Base-by-base conservation (phyloP, 495 filamentous ascomycete species). In the Neurospora sp. region DNA sequence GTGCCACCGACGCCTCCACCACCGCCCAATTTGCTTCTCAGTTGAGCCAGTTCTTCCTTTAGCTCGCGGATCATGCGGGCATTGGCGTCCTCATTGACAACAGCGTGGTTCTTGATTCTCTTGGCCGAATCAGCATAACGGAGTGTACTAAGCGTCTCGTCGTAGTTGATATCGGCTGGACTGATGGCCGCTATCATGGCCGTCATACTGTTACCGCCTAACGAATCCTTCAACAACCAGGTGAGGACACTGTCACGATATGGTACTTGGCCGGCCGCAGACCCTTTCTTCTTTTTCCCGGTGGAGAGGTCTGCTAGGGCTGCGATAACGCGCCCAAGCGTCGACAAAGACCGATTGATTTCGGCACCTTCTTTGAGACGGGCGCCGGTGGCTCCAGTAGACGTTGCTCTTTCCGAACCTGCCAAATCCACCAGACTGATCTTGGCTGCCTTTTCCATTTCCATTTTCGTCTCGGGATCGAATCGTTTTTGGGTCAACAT, bases 161-260 rank as follows among this genome's bases (percentile, higher is more conserved):
- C 96, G 78, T 95, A 99, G 82, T 99, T 99, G 85, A 99, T 98
- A 83, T 99, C 96, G 71, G 96, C 96, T 5, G 96, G 96, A 71
- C 94, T 97, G 78, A 99, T 98, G 44, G 96, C 96, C 69, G 96
- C 96, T 84, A 99, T 99, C 96, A 99, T 99, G 69, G 96, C 96
- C 23, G 96, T 99, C 92, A 99, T 95, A 78, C 96, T 98, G 83
- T 99, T 99, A 73, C 96, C 96, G 79, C 96, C 96, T 11, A 99
- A 85, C 3, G 96, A 98, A 81, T 99, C 96, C 77, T 99, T 98
- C 74, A 99, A 83, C 38, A 99, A 84, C 96, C 96, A 99, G 16
- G 96, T 99, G 74, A 99, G 83, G 66, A 98, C 89, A 74, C 93
- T 96, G 84, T 99, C 96, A 88, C 96, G 92, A 81, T 99, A 99